phyloP scores from a whole-genome alignment of 176 grass and related monocot species.

The Avena sativa region DNA sequence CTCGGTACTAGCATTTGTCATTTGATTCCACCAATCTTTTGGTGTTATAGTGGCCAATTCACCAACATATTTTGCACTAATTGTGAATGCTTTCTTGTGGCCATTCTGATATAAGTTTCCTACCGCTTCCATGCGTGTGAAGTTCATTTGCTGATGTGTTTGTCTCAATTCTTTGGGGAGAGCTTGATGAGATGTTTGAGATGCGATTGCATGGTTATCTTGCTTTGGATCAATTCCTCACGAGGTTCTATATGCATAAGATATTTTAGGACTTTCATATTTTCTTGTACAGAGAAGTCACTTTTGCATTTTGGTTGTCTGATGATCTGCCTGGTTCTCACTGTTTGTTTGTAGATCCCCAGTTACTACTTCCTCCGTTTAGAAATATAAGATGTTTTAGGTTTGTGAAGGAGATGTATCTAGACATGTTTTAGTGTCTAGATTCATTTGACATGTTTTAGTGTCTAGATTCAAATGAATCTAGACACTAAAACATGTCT shows the following conservation, averaged over 20 bases:
- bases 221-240: not conserved
- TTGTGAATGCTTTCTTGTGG: conserved; percentile 25
- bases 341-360: no score
- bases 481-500: no score
- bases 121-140: not conserved
- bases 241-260: not conserved
- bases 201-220: not conserved
- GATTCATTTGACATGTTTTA: no score
- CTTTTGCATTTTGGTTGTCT: not conserved
- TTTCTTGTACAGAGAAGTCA: not conserved
- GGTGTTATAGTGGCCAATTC: not conserved
- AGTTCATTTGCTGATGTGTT: not conserved
- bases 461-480: no score
- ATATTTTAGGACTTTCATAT: not conserved
- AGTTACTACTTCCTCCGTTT: no score
- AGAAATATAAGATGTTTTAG: no score
- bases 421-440: no score
- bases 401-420: no score
- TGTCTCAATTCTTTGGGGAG: not conserved
- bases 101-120: not conserved
- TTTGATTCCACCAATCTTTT: conserved; percentile 29
- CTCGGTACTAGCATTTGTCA: conserved; percentile 11
- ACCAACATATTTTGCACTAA: conserved; percentile 19
- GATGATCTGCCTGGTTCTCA: not conserved
- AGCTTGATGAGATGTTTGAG: not conserved